Evolutionary conservation across 1,284 basidiomycete genomes (phyloP).

Genomic region (Leccinum subrobustum): DNA sequence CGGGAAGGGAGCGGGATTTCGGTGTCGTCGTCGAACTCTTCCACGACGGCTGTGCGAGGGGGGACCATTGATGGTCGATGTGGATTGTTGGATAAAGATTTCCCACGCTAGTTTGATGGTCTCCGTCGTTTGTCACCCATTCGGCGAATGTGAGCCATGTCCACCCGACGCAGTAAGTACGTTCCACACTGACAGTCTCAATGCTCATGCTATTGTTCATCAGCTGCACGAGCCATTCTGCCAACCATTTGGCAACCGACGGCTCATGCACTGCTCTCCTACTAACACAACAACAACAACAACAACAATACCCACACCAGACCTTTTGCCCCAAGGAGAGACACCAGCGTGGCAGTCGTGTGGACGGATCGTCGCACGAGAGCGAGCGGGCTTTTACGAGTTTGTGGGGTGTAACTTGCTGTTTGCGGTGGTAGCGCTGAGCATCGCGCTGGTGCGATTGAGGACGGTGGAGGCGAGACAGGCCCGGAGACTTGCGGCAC

Average conservation of each 20-base stretch:
- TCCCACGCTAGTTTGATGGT: constrained; percentile 29
- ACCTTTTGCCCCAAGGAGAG: constrained; percentile 49
- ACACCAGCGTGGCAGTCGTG: constrained; percentile 88
- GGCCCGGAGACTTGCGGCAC: constrained; percentile 77
- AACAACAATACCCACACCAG: constrained; percentile 12
- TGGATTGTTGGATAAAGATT: constrained; percentile 8
- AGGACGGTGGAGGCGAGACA: constrained; percentile 69
- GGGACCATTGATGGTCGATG: constrained; percentile 53
- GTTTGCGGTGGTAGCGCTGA: constrained; percentile 65
- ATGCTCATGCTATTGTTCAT: constrained; percentile 33
- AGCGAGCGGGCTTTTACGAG: constrained; percentile 84
- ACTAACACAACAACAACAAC: constrained; percentile 23
- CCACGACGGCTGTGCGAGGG: constrained; percentile 53
- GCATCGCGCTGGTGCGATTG: constrained; percentile 65
- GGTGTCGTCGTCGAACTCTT: constrained; percentile 87
- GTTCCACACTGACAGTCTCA: constrained; percentile 29
- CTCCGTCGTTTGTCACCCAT: constrained; percentile 57
- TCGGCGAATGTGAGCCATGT: constrained; percentile 82
- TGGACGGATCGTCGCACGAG: constrained; percentile 74
- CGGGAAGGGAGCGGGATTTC: constrained; percentile 72
- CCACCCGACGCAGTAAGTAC: constrained; percentile 70
- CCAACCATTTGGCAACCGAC: constrained; percentile 86
- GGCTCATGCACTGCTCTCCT: constrained; percentile 77
- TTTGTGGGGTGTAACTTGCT: constrained; percentile 81
- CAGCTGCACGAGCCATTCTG: constrained; percentile 87